Evolutionary conservation across 768 basidiomycete genomes (phyloP).

Genomic region (Termitomyces sp.): DNA sequence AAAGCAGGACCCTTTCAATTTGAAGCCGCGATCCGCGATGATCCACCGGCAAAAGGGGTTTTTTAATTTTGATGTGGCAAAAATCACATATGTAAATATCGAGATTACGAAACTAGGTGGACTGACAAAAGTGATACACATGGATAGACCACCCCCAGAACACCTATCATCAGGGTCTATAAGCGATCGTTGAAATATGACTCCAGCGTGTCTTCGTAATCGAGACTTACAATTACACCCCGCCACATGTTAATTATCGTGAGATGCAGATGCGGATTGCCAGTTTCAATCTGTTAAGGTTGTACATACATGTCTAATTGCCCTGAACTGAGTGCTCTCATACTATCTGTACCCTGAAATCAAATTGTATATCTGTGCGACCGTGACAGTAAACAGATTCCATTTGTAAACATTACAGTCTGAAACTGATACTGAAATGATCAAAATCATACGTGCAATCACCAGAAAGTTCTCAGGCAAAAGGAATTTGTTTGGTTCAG

Average conservation of each 20-base stretch:
- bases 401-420: neutral
- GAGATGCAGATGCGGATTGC: neutral
- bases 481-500: conserved; percentile 6
- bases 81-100: neutral
- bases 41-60: conserved; percentile 7
- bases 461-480: conserved; percentile 8
- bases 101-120: neutral
- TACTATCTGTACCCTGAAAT: neutral
- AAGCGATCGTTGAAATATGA: neutral
- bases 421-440: conserved; percentile 6
- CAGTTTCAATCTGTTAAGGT: neutral
- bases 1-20: neutral
- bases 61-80: neutral
- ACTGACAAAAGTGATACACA: neutral
- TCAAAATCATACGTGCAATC: neutral
- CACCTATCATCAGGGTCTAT: neutral
- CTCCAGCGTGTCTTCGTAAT: neutral
- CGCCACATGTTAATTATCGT: neutral
- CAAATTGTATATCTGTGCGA: neutral
- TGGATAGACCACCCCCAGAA: neutral
- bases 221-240: neutral
- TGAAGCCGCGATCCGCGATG: neutral
- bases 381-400: neutral
- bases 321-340: neutral
- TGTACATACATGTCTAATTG: neutral